Evolutionary conservation across 208 protist species (phyloP), one percentile per base, ranked within the genome.

Genomic region (Acanthamoeba lenticulata): DNA sequence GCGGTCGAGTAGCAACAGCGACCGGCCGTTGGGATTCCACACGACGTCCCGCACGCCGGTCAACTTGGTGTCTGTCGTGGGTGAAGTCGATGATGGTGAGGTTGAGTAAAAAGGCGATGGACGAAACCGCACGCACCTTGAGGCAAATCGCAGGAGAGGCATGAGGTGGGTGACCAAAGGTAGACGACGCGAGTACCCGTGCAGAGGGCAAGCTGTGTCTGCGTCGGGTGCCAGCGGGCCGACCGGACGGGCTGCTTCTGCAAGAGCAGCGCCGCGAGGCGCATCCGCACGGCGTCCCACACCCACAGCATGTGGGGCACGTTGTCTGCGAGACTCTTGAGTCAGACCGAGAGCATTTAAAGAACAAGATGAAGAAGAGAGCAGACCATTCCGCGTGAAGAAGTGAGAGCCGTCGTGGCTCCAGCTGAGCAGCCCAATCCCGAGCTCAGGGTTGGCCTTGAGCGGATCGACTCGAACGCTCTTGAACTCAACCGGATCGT

Each of bases 371-470:
- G 21, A 42, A n/a, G n/a, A n/a, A n/a, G n/a, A n/a, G n/a, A n/a
- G n/a, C 32, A 24, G 62, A 90, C 83, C 83, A 29, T 57, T 90
- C 21, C 83, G 83, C 4, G 83, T 32, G 32, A 90, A 90, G 13
- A 90, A 90, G 55, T 90, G 55, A 15, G 83, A 42, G 5, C 49
- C 29, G 36, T 90, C 83, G 52, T 90, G 55, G 36, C 49, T 69
- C 83, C 83, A 90, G 19, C 55, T 67, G 49, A 90, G 83, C 83
- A 90, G 62, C 47, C 83, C 83, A 6, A 90, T 90, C 7, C 83
- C 83, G 29, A 67, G 36, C 52, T 90, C 49, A 1, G 83, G 83
- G 32, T 90, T 67, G 83, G 83, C 49, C 32, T 69, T 60, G 19
- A 42, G 45, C 27, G 83, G 83, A 44, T 90, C 83, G 15, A 44